Conservation (phyloP, 2,329 filamentous ascomycete genomes). For the Fusarium papillatum region DNA sequence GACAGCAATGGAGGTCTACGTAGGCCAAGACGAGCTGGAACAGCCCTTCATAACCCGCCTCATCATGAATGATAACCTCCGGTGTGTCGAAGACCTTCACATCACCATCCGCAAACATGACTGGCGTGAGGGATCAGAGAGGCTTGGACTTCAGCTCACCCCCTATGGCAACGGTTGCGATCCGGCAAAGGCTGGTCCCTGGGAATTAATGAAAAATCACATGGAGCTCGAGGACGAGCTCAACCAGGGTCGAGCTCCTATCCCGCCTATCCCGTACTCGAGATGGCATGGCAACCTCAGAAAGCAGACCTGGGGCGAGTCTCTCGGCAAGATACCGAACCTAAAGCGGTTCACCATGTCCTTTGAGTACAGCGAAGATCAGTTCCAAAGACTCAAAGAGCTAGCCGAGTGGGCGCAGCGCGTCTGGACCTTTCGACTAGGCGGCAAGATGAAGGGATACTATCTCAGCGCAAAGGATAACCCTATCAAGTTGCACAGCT, state of each 20-base stretch:
- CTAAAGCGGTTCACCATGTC: constrained; percentile 16
- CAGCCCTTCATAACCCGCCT: rapidly evolving
- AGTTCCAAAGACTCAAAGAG: neutral
- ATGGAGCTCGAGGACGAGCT: constrained; percentile 16
- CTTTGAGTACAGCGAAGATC: constrained; percentile 22
- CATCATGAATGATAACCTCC: rapidly evolving
- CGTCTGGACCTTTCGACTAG: constrained; percentile 29
- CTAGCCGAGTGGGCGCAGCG: constrained; percentile 27
- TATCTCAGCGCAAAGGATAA: constrained; percentile 21
- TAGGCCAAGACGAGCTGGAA: neutral
- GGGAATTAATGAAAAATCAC: constrained; percentile 7
- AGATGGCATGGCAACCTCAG: neutral
- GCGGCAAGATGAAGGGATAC: constrained; percentile 25
- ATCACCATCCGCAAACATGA: constrained; percentile 19
- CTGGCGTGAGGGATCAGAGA: neutral
- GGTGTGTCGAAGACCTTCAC: constrained; percentile 14
- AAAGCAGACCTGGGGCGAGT: constrained; percentile 8
- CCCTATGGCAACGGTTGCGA: constrained; percentile 12
- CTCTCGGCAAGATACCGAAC: constrained; percentile 14
- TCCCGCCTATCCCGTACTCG: constrained; percentile 14
- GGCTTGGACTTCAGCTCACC: neutral
- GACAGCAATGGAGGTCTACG: constrained; percentile 13
- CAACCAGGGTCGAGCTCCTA: neutral
- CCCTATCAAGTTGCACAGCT: constrained; percentile 13
- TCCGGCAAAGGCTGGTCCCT: neutral